These are phyloP conservation scores for Linnemannia zychae DNA, from an alignment of 192 early-diverging fungal genomes.

Conservation along the genomic window DNA sequence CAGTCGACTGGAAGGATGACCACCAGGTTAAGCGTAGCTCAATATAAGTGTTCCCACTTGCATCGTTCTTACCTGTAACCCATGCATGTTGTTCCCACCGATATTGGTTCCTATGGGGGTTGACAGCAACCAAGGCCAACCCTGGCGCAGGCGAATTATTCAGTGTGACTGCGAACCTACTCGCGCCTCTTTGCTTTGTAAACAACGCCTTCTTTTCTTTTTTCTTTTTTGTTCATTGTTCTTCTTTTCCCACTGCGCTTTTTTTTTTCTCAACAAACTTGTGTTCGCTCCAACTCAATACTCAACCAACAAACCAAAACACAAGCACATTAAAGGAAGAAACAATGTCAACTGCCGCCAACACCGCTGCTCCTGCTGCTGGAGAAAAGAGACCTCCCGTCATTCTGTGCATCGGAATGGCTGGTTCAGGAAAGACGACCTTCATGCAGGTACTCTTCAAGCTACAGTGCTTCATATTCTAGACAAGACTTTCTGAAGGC, in stretches of 20 bases:
- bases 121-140: no score
- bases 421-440: slow-evolving; percentile 95
- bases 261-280: not conserved
- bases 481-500: no score
- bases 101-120: no score
- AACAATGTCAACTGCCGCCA: slow-evolving; percentile 20
- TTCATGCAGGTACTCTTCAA: slow-evolving; percentile 86
- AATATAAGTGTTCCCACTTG: no score
- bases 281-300: not conserved
- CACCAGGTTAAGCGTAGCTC: no score
- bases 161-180: not conserved
- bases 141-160: no score
- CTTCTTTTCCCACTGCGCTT: not conserved
- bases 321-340: not conserved
- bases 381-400: slow-evolving; percentile 72
- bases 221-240: not conserved
- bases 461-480: not conserved
- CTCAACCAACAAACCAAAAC: not conserved
- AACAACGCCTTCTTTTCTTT: not conserved
- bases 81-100: no score
- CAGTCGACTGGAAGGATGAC: no score
- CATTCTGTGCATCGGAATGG: slow-evolving; percentile 96
- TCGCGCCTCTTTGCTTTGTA: not conserved
- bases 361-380: slow-evolving; percentile 10
- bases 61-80: no score